Evolutionary conservation across 2,329 filamentous ascomycete species (phyloP).

Genomic region (Leptographium galeiforme): DNA sequence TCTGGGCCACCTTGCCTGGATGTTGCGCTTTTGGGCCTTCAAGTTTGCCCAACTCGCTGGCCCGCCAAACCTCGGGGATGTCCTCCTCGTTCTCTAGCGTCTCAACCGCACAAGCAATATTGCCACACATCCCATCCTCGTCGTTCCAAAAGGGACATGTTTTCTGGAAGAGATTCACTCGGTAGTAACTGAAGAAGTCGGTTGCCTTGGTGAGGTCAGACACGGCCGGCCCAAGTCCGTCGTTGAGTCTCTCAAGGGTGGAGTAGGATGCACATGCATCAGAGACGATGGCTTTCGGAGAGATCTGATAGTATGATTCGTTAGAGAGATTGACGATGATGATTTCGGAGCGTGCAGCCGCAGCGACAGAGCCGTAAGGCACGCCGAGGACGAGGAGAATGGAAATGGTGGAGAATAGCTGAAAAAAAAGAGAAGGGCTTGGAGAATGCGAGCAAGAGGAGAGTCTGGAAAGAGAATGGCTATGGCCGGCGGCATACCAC

Average conservation of each 20-base stretch:
- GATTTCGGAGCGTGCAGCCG: conserved; percentile 9
- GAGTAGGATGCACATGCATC: conserved; percentile 92
- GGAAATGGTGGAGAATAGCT: conserved; percentile 4
- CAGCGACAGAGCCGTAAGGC: conserved; percentile 2
- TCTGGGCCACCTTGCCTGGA: conserved; percentile 61
- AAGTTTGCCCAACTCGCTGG: conserved; percentile 81
- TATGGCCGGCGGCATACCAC: conserved; percentile 30
- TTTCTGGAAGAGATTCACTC: conserved; percentile 87
- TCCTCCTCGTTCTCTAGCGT: conserved; percentile 93
- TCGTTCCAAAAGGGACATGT: conserved; percentile 95
- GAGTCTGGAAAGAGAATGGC: conserved; percentile 3
- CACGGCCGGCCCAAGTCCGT: conserved; percentile 60
- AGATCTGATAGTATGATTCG: conserved; percentile 47
- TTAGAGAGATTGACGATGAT: conserved; percentile 23
- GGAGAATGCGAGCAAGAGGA: conserved; percentile 3
- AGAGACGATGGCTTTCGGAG: conserved; percentile 75
- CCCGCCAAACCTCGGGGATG: conserved; percentile 81
- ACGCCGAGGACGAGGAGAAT: background rate
- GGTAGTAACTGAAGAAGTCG: conserved; percentile 97
- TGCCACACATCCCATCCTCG: conserved; percentile 85
- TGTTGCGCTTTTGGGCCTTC: conserved; percentile 86
- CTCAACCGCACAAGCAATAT: conserved; percentile 90
- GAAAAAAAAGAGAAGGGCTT: conserved; percentile 5
- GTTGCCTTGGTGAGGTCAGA: conserved; percentile 72
- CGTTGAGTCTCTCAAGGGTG: conserved; percentile 75